Base-by-base conservation (phyloP, 2,329 filamentous ascomycete species). In the Aaosphaeria arxii region DNA sequence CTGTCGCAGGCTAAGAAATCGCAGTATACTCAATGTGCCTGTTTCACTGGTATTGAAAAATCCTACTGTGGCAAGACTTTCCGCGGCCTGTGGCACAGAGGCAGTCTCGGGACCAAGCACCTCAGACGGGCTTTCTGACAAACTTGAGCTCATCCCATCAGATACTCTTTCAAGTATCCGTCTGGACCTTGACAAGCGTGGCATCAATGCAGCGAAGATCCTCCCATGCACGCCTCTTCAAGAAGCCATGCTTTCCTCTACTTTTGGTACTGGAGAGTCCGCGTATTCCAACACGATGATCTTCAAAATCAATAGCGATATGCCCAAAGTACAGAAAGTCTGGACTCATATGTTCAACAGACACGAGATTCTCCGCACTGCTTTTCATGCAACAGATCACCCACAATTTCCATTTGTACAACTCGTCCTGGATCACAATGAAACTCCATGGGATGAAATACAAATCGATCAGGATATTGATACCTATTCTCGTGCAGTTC, bases 151-250 rank as follows among this genome's bases (percentile, higher is more conserved):
- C 24, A 9, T 7, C 39, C 11, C 24, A 13, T 40, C 39, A 17
- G 9, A 24, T 11, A 28, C 39, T 13, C 7, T 40, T 4, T 48
- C 45, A n/a, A 45, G 48, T 1, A 59, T 67, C 30, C 46, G 24
- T 28, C 53, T 50, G 1, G 11, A 45, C 11, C 57, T 59, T 36
- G 11, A 54, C 9, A 13, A 46, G 11, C 39, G 47, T 32, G 57
- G 54, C 5, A 63, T 67, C 4, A 40, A 56, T 0, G 72, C 87
- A 3, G 69, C 79, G 30, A 75, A 73, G 1, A 76, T 95, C 6
- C 71, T 91, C 5, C 91, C 91, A 1, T 96, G 91, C 63, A 95
- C 90, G 1, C 88, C 91, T 1, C 73, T 96, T 0, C 91, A 96
- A 66, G 88, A 95, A 71, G 87, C 86, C 1, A 96, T 96, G 90